Conservation (phyloP, 176 grass and related monocot genomes). For the Ensete glaucum region DNA sequence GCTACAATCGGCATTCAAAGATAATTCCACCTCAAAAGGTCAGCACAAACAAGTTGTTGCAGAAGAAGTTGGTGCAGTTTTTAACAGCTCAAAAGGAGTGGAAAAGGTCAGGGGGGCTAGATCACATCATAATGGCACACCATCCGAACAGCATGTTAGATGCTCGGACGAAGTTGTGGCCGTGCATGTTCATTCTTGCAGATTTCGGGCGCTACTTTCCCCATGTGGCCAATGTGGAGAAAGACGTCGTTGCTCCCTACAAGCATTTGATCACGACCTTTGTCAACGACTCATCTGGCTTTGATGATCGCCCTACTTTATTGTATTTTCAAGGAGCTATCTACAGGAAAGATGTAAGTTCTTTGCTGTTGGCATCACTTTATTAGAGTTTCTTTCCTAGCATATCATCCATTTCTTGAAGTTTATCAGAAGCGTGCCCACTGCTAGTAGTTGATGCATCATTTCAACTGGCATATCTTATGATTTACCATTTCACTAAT, state of each 20-base stretch:
- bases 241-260: constrained; percentile 80
- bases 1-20: constrained; percentile 80
- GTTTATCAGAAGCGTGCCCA: too few species aligned
- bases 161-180: constrained; percentile 40
- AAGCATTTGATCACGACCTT: constrained; percentile 64
- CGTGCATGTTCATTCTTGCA: constrained; percentile 62
- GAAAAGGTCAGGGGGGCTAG: constrained; percentile 52
- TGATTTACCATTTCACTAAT: neutral
- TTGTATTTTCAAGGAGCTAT: constrained; percentile 87
- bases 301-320: constrained; percentile 53
- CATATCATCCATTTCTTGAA: neutral
- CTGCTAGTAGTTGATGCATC: neutral
- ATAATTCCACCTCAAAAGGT: constrained; percentile 43
- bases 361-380: neutral
- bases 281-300: constrained; percentile 55
- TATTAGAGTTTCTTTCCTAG: neutral
- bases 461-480: neutral
- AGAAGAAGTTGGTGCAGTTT: constrained; percentile 60
- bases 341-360: constrained; percentile 90
- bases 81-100: constrained; percentile 47
- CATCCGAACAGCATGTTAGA: constrained; percentile 88
- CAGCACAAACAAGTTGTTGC: constrained; percentile 42
- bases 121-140: constrained; percentile 83
- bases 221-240: constrained; percentile 71
- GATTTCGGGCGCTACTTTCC: constrained; percentile 86